Evolutionary conservation across 176 grass and related monocot genomes (phyloP), one percentile per base, ranked within the genome.

Genomic region (Oryza nivara): DNA sequence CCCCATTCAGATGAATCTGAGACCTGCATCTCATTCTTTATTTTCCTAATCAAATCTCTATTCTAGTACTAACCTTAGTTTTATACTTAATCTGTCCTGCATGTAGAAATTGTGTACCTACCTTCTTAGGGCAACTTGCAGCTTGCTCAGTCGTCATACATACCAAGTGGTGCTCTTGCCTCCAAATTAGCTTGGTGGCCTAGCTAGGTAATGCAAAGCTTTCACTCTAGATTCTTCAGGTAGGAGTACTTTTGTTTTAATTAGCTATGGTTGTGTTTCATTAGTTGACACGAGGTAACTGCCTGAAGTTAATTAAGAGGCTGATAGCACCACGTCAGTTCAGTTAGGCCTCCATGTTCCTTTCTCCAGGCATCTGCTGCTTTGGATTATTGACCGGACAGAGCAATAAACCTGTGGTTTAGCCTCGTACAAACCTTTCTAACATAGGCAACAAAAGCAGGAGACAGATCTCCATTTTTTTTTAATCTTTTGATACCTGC

Each of bases 1-100:
- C 25, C n/a, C 34, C 73, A 72, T 88, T 88, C 85, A 85, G 91
- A 88, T 90, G 88, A 93, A 85, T 60, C 84, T 86, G 77, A 74
- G 75, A 20, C 54, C 68, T 88, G 81, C 81, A 77, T 82, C 71
- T 75, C 51, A 25, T 4, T 67, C 64, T 20, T 65, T 40, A 63
- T 56, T 70, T 7, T 10, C 43, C 49, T 82, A 79, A 79, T 61
- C 65, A 65, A 80, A 54, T 80, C 56, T 75, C 47, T 86, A 65
- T 83, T 26, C 80, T 80, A 86, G 71, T 45, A 84, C 43, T 44
- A 44, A 44, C 72, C 45, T 28, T 82, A 56, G 74, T 83, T 78
- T n/a, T 25, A 20, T 67, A 67, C 47, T 67, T 70, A 34, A 54
- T 70, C 22, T 82, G 74, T 78, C 46, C 65, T 51, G 16, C 43